phyloP scores from a whole-genome alignment of 495 filamentous ascomycete species.

The Penicillium simplicissimum region DNA sequence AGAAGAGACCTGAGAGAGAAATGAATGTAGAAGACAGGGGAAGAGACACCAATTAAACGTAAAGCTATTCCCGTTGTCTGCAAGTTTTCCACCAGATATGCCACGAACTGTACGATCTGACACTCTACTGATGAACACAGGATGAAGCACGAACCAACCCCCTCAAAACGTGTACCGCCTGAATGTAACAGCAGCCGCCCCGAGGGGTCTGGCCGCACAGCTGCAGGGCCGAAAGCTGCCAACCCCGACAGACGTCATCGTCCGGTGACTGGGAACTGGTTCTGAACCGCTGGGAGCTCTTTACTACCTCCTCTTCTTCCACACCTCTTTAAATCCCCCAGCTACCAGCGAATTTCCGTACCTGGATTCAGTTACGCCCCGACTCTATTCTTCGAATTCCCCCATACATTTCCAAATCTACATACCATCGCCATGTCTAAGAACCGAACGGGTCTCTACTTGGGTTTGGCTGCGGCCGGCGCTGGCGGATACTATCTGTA shows the following conservation, averaged over 20 bases:
- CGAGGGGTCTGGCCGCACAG: not conserved
- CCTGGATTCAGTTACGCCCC: not conserved
- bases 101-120: not conserved
- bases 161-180: no score
- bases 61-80: not conserved
- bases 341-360: not conserved
- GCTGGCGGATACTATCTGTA: slow-evolving; percentile 90
- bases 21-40: not conserved
- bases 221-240: not conserved
- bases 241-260: slow-evolving; percentile 26
- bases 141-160: not conserved
- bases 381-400: not conserved
- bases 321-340: slow-evolving; percentile 13
- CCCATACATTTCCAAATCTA: not conserved
- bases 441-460: slow-evolving; percentile 53
- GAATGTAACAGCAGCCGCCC: not conserved
- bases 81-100: not conserved
- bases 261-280: slow-evolving; percentile 10
- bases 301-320: not conserved
- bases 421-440: slow-evolving; percentile 42
- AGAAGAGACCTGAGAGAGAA: not conserved
- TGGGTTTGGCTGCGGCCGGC: slow-evolving; percentile 65
- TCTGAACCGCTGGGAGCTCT: not conserved
- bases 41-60: not conserved
- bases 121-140: not conserved